Percentiles rank a stretch among this genome's conserved stretches.
These are phyloP conservation scores for Eucalyptus cladocalyx DNA, from an alignment of 345 rosid genomes.

Conservation along the genomic window DNA sequence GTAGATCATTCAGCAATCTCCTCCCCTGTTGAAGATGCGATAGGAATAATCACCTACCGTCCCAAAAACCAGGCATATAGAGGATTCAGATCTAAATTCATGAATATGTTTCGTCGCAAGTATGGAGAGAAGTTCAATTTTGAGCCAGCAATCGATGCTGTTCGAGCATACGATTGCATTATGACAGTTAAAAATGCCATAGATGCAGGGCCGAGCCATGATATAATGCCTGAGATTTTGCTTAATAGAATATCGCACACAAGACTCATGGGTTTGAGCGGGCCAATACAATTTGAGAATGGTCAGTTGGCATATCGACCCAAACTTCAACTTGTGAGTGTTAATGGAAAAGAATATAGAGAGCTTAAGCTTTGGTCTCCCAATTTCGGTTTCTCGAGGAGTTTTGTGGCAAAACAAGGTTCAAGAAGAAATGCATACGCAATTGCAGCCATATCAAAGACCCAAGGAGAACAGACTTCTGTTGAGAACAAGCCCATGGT, in stretches of 20 bases:
- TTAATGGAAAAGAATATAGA: slow-evolving; percentile 23
- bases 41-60: slow-evolving; percentile 22
- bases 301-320: not conserved
- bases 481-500: not conserved
- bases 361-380: slow-evolving; percentile 33
- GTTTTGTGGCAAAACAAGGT: not conserved
- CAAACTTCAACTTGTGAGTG: slow-evolving; percentile 8
- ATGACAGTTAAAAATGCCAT: not conserved
- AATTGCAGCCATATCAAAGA: not conserved
- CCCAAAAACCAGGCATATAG: not conserved
- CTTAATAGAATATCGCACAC: not conserved
- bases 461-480: slow-evolving; percentile 7
- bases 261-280: slow-evolving; percentile 29
- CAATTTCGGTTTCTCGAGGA: slow-evolving; percentile 4
- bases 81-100: slow-evolving; percentile 7
- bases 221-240: not conserved
- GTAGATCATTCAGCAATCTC: not conserved
- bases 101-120: not conserved
- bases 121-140: slow-evolving; percentile 9
- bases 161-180: slow-evolving; percentile 35
- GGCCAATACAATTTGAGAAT: slow-evolving; percentile 12
- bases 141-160: slow-evolving; percentile 18
- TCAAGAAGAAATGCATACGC: not conserved
- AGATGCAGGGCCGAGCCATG: not conserved
- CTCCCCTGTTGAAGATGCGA: slow-evolving; percentile 21